Percentiles rank a stretch among this genome's conserved stretches.
Conservation (phyloP, 1,139 yeast species). For the Candida labiduridarum region DNA sequence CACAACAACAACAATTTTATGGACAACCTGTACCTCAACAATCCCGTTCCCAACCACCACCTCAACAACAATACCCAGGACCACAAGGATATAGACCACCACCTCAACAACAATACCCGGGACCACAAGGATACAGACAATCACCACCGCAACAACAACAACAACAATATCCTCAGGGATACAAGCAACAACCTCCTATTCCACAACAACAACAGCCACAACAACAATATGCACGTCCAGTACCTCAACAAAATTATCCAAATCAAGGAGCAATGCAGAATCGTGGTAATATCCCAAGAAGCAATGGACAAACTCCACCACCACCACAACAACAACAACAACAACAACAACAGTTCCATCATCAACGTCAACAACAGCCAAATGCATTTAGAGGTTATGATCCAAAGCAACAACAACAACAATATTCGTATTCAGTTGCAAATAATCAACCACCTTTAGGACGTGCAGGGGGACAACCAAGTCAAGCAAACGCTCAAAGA, state of each 20-base stretch:
- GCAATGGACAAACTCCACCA: conserved; percentile 5
- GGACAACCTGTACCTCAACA: background rate
- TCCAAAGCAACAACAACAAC: conserved; percentile 8
- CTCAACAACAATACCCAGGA: conserved; percentile 8
- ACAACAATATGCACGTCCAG: conserved; percentile 9
- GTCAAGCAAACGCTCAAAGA: background rate
- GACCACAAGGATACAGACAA: conserved; percentile 8
- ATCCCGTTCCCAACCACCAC: conserved; percentile 7
- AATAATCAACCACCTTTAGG: background rate
- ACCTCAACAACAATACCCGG: background rate
- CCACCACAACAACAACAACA: conserved; percentile 10
- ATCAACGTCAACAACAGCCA: conserved; percentile 11
- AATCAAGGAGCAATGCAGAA: conserved; percentile 4
- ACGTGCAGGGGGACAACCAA: background rate
- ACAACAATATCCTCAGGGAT: conserved; percentile 9
- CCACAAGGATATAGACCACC: conserved; percentile 21
- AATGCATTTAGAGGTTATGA: conserved; percentile 14
- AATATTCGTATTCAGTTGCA: conserved; percentile 9
- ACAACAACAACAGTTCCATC: conserved; percentile 6
- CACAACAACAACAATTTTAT: conserved; percentile 4
- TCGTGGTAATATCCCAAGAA: conserved; percentile 7
- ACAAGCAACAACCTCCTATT: background rate
- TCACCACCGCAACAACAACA: conserved; percentile 12
- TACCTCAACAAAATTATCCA: conserved; percentile 17
- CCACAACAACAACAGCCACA: conserved; percentile 10